These are phyloP conservation scores for Cladosporium sp. DNA, from an alignment of 2,329 filamentous ascomycete genomes.

Conservation along the genomic window DNA sequence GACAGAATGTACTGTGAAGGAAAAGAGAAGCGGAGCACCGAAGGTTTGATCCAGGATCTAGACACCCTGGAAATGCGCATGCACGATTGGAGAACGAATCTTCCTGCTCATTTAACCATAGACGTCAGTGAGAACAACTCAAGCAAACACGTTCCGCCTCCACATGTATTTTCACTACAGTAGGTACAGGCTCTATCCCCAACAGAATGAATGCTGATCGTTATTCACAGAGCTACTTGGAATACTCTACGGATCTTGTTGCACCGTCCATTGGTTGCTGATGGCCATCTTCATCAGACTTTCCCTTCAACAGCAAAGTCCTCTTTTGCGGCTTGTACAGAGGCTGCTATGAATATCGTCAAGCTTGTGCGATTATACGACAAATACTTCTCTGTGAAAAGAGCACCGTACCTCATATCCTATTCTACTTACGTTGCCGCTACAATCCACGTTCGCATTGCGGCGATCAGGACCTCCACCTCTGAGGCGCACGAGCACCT, in stretches of 20 bases:
- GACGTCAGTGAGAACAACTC: background rate
- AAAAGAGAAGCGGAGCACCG: constrained; percentile 5
- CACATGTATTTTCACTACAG: constrained; percentile 10
- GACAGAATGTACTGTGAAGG: constrained; percentile 8
- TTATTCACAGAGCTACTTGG: constrained; percentile 41
- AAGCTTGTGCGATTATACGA: constrained; percentile 44
- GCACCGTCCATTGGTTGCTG: constrained; percentile 51
- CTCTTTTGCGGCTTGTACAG: constrained; percentile 43
- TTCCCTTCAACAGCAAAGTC: constrained; percentile 39
- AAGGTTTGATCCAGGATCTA: background rate
- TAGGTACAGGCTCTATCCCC: background rate
- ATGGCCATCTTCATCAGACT: constrained; percentile 45
- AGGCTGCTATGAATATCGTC: constrained; percentile 45
- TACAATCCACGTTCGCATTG: constrained; percentile 50
- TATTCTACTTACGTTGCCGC: constrained; percentile 55
- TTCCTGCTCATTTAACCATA: constrained; percentile 5
- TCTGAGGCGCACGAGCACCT: constrained; percentile 41
- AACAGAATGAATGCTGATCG: background rate
- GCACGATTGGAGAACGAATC: background rate
- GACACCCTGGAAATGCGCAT: constrained; percentile 1
- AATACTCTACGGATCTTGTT: constrained; percentile 51
- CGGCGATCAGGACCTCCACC: constrained; percentile 40
- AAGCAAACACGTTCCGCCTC: constrained; percentile 1
- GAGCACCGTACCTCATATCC: constrained; percentile 51
- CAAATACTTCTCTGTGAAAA: constrained; percentile 41